Evolutionary conservation across 495 filamentous ascomycete species (phyloP).

Genomic region (Neurospora tetrasperma): DNA sequence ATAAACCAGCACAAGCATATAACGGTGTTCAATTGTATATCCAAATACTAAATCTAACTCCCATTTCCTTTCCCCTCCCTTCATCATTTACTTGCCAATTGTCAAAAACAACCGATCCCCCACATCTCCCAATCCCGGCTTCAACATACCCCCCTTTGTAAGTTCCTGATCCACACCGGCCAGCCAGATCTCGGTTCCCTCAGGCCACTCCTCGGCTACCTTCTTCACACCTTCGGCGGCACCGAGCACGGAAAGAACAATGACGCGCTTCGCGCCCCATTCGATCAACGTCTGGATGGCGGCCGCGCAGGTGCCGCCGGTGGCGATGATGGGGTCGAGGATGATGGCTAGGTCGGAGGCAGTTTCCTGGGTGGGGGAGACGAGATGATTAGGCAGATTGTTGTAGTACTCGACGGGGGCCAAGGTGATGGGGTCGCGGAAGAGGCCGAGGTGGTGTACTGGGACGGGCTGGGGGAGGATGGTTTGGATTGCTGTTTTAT

Average conservation of each 20-base stretch:
- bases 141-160: constrained; percentile 76
- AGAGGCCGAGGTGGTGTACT: constrained; percentile 89
- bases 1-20: too few relatives aligned
- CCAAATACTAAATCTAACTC: too few relatives aligned
- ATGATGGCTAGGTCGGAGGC: constrained; percentile 57
- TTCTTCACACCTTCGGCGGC: constrained; percentile 53
- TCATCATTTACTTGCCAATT: constrained; percentile 60
- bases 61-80: too few relatives aligned
- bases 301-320: constrained; percentile 78
- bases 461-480: constrained; percentile 73
- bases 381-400: constrained; percentile 72
- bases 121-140: constrained; percentile 82
- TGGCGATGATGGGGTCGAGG: constrained; percentile 88
- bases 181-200: constrained; percentile 70
- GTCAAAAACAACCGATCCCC: constrained; percentile 90
- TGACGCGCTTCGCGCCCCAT: constrained; percentile 76
- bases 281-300: constrained; percentile 83
- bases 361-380: constrained; percentile 8
- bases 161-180: constrained; percentile 67
- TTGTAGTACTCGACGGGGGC: constrained; percentile 97
- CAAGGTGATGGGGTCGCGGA: constrained; percentile 74
- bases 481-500: constrained; percentile 55
- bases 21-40: too few relatives aligned
- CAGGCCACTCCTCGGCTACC: constrained; percentile 64
- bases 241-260: constrained; percentile 68